Evolutionary conservation across 1,284 basidiomycete genomes (phyloP), one percentile per base, ranked within the genome.

Genomic region (Sporisorium sorghi): DNA sequence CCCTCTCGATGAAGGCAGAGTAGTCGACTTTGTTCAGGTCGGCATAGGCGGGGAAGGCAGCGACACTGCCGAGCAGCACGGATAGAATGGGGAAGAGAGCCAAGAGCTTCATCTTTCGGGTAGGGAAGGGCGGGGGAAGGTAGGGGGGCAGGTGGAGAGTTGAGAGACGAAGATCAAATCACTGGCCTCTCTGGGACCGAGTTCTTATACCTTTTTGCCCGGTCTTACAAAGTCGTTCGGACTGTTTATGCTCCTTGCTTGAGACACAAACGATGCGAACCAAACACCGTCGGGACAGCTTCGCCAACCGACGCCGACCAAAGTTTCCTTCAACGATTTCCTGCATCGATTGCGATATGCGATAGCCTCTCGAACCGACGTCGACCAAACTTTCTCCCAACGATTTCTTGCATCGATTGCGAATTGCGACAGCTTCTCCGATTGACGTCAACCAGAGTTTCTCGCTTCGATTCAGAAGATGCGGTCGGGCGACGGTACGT

Each of bases 1-100:
- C 65, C 44, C 52, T 55, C 32, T 76, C 51, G 56, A 76, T 57
- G 55, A 73, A 73, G 24, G 53, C 65, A 40, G 64, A 55, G 53
- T 76, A 68, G 50, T 73, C 57, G 28, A 62, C 56, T 24, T 50
- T 51, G 54, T 28, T 47, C 53, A 52, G 48, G 43, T 64, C 53
- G 40, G 43, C 63, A 33, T 58, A 76, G 30, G 69, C 54, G 26
- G 70, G 70, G 35, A 76, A 76, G 15, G 73, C 73, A 52, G 64
- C 37, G 19, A 50, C 73, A 9, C 59, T 35, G 62, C 57, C 32
- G 33, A 68, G 48, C 44, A 74, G 44, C n/a, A 69, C 55, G 4
- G 65, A 48, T 2, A 58, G 40, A 15, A 48, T 42, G 30, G 60
- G 47, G 39, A 55, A 21, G 58, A 56, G 14, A 15, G 37, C n/a